Conservation (phyloP, 2,329 filamentous ascomycete genomes). For the Gaeumannomyces tritici region DNA sequence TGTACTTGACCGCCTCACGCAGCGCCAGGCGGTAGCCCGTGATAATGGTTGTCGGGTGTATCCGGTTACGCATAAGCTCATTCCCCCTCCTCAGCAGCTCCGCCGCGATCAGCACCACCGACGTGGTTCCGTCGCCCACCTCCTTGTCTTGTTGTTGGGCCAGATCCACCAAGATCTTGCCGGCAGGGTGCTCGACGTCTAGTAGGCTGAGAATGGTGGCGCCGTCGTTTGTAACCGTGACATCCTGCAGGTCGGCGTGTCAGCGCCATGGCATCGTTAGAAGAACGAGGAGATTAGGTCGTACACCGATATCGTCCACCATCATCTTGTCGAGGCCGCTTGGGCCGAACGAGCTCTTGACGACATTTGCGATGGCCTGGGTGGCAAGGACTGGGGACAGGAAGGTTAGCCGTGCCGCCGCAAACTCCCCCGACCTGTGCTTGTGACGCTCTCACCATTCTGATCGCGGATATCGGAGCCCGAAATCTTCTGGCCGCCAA, state of each 20-base stretch:
- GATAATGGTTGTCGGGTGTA: slow-evolving; percentile 99
- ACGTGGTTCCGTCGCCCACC: slow-evolving; percentile 96
- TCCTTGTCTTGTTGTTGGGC: slow-evolving; percentile 99
- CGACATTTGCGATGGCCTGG: slow-evolving; percentile 95
- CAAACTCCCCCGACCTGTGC: too few species aligned
- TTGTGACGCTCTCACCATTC: slow-evolving; percentile 52
- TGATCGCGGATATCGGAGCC: slow-evolving; percentile 94
- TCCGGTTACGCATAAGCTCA: slow-evolving; percentile 98
- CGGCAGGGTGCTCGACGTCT: slow-evolving; percentile 94
- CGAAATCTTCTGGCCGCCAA: slow-evolving; percentile 95
- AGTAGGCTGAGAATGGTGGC: slow-evolving; percentile 92
- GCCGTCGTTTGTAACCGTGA: slow-evolving; percentile 97
- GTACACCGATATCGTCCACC: slow-evolving; percentile 96
- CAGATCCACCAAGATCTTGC: slow-evolving; percentile 95
- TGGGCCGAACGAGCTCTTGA: slow-evolving; percentile 97
- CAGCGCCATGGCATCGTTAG: background rate
- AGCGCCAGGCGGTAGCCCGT: slow-evolving; percentile 94
- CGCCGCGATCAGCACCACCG: slow-evolving; percentile 92
- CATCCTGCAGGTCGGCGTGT: slow-evolving; percentile 50
- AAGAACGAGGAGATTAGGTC: slow-evolving; percentile 17
- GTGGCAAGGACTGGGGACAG: slow-evolving; percentile 67
- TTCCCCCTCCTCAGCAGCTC: slow-evolving; percentile 90
- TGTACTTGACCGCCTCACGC: slow-evolving; percentile 94
- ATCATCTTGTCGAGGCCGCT: slow-evolving; percentile 99
- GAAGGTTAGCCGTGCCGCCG: slow-evolving; percentile 5